Evolutionary conservation across 2,329 filamentous ascomycete species (phyloP).

Genomic region (Alternaria arborescens): DNA sequence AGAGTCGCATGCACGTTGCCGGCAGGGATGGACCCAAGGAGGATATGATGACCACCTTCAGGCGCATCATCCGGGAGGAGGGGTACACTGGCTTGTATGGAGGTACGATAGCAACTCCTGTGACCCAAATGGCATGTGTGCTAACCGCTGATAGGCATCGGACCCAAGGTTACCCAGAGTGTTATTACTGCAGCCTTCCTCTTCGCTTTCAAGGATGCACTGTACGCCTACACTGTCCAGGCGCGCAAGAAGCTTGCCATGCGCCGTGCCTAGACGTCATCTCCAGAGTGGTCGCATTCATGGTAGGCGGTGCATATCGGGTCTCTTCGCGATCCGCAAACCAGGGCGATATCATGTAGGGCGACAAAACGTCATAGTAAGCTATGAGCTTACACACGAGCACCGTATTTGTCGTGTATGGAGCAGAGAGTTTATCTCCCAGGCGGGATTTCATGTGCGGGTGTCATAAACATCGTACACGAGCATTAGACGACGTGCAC

Average conservation of each 20-base stretch:
- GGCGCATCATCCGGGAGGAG: conserved; percentile 83
- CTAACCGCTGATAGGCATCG: conserved; percentile 72
- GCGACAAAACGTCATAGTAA: background rate
- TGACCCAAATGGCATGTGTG: background rate
- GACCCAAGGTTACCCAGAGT: conserved; percentile 95
- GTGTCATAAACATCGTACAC: background rate
- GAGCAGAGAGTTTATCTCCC: background rate
- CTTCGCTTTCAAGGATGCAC: conserved; percentile 96
- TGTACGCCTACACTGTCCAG: conserved; percentile 83
- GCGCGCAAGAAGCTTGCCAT: conserved; percentile 61
- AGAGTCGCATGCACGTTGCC: conserved; percentile 96
- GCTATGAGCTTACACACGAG: background rate
- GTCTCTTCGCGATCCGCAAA: background rate
- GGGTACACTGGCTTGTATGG: conserved; percentile 94
- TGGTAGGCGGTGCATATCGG: background rate
- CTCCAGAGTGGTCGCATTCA: background rate
- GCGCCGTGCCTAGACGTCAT: conserved; percentile 3
- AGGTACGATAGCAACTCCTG: conserved; percentile 63
- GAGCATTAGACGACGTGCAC: too few relatives aligned
- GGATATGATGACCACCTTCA: conserved; percentile 79
- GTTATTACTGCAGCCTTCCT: conserved; percentile 95
- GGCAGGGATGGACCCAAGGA: conserved; percentile 78
- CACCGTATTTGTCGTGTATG: background rate
- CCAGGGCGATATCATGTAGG: background rate
- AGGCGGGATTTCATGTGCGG: background rate